Evolutionary conservation across 441 rosid species (phyloP), one percentile per base, ranked within the genome.

Genomic region (Lepidium campestre): DNA sequence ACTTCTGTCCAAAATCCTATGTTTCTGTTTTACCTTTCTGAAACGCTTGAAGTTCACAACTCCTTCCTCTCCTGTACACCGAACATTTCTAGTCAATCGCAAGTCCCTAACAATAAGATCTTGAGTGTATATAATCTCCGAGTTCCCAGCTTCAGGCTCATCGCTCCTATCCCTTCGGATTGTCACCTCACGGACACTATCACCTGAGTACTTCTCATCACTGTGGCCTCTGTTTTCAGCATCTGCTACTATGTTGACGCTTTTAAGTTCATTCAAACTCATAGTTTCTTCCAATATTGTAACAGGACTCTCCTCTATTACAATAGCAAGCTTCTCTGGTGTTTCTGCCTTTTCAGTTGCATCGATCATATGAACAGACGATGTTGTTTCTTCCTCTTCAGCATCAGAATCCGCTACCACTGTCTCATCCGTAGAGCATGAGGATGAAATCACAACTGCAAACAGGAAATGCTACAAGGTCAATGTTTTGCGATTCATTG

Each of bases 401-500:
- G 69, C 82, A 35, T 88, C 97, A 37, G 98, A 88, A 74, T 93
- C 97, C 41, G 96, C 97, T 54, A 93, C 98, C 55, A 88, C 77
- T 55, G 98, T 93, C 87, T 86, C 98, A 31, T 90, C 96, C 58
- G 95, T 88, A 70, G 98, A 90, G 86, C 97, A 90, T 22, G 97
- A 90, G 41, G 96, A 90, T 58, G 97, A 87, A 71, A 90, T 79
- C 31, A 82, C 60, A 31, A 86, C 96, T 90, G 85, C 76, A 80
- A 71, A 74, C 66, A 71, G 8, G 4, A 60, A 11, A 42, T 3
- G 40, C 25, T 23, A 50, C 49, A 65, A 64, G 67, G 58, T 65
- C 12, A 13, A 67, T 62, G 25, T 56, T 45, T 29, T 36, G 57
- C 0, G 3, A 46, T 57, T 34, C 42, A 57, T 29, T 29, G 34